Base-by-base conservation (phyloP, 2,329 filamentous ascomycete genomes). In the Ascochyta rabiei region DNA sequence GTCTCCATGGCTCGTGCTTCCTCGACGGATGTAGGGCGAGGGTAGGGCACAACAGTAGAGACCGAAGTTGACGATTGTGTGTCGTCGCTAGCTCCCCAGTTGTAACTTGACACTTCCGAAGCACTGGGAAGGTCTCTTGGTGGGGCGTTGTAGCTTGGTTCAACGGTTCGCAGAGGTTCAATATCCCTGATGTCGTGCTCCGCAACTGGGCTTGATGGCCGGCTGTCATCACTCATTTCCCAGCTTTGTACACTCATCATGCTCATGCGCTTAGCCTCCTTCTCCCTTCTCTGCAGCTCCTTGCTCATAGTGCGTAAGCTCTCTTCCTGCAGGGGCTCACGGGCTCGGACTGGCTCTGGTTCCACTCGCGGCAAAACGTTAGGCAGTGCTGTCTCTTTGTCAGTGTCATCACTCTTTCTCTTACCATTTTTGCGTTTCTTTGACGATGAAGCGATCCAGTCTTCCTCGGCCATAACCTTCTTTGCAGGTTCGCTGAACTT, bases 261-360 rank as follows among this genome's bases (percentile, higher is more conserved):
- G 48, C 64, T 69, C 12, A 51, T 57, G 41, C 66, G 66, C 54
- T 72, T 73, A 3, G 65, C 66, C 16, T 66, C 66, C 52, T 71
- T 74, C 9, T 65, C 66, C 49, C 68, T 71, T 51, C 69, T 72
- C 55, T 73, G 72, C 55, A 63, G 71, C 15, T 75, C 69, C 62
- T 76, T 77, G 61, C 70, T 75, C 57, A 72, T 67, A 52, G 71
- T 16, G 30, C 52, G 52, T 19, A 54, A 26, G 7, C 16, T 74
- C 16, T 46, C 50, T n/a, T 67, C 64, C 18, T 63, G 56, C 21
- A 59, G 40, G 6, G 47, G 24, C 28, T 64, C 56, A 3, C 56
- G 46, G 10, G 55, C 53, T 10, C 47, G 46, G 13, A 41, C 19
- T 23, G 50, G 33, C 30, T 60, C 59, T 38, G 50, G 18, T 31